Percentiles rank a stretch among this genome's conserved stretches.
phyloP scores from a whole-genome alignment of 495 filamentous ascomycete species.

The Neurospora sp. region DNA sequence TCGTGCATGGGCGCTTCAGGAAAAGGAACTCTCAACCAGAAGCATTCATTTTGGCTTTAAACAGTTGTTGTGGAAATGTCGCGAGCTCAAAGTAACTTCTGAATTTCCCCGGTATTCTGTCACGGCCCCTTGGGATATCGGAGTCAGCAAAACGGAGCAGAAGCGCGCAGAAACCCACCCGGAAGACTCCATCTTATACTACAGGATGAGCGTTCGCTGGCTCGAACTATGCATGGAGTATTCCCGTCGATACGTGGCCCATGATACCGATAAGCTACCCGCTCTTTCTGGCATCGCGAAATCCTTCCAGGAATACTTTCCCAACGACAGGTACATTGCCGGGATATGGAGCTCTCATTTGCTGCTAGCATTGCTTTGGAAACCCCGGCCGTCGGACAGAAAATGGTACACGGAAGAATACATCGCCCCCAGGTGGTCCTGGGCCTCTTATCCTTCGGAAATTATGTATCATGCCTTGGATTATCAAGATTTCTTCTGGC shows the following conservation, averaged over 20 bases:
- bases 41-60: background rate
- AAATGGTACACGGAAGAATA: too few species aligned
- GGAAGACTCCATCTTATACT: background rate
- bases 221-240: accelerated
- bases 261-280: background rate
- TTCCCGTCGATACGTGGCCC: accelerated
- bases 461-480: too few species aligned
- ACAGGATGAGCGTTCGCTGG: background rate
- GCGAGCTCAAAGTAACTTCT: background rate
- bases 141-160: too few species aligned
- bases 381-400: too few species aligned
- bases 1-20: background rate
- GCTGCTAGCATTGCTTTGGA: background rate
- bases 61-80: background rate
- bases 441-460: too few species aligned
- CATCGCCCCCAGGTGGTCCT: background rate
- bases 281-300: background rate
- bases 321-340: background rate
- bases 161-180: too few species aligned
- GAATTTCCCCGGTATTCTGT: background rate
- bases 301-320: background rate
- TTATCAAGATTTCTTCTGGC: too few species aligned
- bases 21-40: background rate
- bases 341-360: background rate
- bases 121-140: too few species aligned